These are phyloP conservation scores for Sabuloglossum arenarium DNA, from an alignment of 495 filamentous ascomycete genomes.

Conservation along the genomic window DNA sequence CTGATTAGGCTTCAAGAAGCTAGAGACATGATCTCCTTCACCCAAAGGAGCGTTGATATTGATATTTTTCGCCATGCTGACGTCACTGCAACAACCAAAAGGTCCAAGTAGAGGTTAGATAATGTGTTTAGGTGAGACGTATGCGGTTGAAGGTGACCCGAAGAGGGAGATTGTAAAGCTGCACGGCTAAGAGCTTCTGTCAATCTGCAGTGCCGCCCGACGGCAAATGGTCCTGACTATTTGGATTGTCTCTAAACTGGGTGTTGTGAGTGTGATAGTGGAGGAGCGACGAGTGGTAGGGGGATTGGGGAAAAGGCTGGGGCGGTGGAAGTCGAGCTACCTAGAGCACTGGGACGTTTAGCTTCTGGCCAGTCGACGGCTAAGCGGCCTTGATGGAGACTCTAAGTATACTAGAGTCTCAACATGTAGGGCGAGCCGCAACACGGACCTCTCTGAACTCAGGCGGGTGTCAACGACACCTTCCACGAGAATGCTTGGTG, in stretches of 20 bases:
- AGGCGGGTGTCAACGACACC: background rate
- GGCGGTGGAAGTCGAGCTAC: background rate
- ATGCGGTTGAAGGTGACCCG: background rate
- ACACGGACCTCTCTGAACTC: background rate
- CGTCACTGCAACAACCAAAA: too few species aligned
- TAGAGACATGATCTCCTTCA: background rate
- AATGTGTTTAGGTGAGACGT: background rate
- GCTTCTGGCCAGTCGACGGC: background rate
- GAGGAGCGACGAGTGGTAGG: background rate
- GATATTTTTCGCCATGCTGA: background rate
- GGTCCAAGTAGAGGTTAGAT: background rate
- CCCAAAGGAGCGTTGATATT: background rate
- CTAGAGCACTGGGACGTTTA: background rate
- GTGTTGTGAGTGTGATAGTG: background rate
- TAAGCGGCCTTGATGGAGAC: background rate
- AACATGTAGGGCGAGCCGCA: background rate
- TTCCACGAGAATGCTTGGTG: background rate
- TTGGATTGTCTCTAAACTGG: background rate
- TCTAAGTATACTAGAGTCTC: background rate
- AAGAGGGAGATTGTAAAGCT: background rate
- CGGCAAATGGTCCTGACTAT: background rate
- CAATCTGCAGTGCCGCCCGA: background rate
- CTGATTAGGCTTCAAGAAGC: background rate
- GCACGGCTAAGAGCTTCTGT: background rate
- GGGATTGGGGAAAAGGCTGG: background rate